Evolutionary conservation across 1,284 basidiomycete genomes (phyloP).

Genomic region (Anthracocystis setariae): DNA sequence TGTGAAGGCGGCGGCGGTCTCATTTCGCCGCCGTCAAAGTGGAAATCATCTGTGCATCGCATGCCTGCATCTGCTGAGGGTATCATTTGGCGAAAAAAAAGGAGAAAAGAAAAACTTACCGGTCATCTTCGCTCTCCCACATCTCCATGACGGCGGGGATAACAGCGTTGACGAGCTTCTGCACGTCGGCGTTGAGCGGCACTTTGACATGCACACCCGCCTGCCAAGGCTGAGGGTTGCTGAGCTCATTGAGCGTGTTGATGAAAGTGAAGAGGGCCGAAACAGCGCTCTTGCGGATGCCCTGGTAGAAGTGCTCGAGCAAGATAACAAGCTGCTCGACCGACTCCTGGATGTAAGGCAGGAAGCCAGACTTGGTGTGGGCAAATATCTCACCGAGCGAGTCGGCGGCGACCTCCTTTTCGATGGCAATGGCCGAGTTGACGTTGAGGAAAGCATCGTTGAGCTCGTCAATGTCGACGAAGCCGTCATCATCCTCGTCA

Average conservation of each 20-base stretch:
- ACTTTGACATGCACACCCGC: constrained; percentile 75
- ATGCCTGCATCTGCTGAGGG: constrained; percentile 16
- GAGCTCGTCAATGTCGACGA: constrained; percentile 78
- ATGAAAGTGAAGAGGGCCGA: constrained; percentile 90
- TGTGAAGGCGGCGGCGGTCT: constrained; percentile 19
- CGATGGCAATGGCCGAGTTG: constrained; percentile 95
- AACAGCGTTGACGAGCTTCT: constrained; percentile 81
- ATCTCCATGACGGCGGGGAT: constrained; percentile 83
- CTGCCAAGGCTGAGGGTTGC: constrained; percentile 82
- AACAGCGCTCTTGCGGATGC: constrained; percentile 92
- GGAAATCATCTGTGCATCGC: constrained; percentile 1
- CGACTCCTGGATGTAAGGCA: constrained; percentile 79
- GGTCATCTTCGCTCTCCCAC: constrained; percentile 95
- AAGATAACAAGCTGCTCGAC: constrained; percentile 84
- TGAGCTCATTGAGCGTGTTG: constrained; percentile 90
- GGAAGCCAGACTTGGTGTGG: constrained; percentile 83
- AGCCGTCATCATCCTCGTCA: constrained; percentile 71
- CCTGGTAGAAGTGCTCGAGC: constrained; percentile 94
- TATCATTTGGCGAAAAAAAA: too few relatives aligned
- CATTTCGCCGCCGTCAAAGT: neutral
- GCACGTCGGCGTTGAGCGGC: constrained; percentile 80
- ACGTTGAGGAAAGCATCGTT: constrained; percentile 75
- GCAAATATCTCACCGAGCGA: constrained; percentile 91
- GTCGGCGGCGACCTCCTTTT: constrained; percentile 99
- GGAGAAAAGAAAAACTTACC: constrained; percentile 78